Conservation (phyloP, 768 basidiomycete species). For the Naganishia vaughanmartiniae region DNA sequence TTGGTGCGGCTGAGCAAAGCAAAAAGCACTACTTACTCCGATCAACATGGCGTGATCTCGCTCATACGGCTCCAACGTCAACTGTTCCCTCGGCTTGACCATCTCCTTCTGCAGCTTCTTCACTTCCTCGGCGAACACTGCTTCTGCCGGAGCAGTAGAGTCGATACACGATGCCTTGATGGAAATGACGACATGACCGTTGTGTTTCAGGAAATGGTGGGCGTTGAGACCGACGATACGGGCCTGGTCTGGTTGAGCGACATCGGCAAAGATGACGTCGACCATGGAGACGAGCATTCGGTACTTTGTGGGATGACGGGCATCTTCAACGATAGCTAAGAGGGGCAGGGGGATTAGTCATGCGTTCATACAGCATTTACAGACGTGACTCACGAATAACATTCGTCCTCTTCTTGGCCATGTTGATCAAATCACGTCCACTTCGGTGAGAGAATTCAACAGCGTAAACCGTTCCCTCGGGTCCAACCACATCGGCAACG, state of each 20-base stretch:
- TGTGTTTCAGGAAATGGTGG: slow-evolving; percentile 90
- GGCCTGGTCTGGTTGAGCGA: slow-evolving; percentile 97
- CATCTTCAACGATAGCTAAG: slow-evolving; percentile 84
- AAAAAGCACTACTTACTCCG: slow-evolving; percentile 19
- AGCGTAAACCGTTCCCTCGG: slow-evolving; percentile 94
- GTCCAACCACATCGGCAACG: slow-evolving; percentile 97
- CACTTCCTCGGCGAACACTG: slow-evolving; percentile 84
- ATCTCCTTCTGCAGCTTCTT: slow-evolving; percentile 70
- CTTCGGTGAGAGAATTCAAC: slow-evolving; percentile 97
- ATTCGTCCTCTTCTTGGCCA: slow-evolving; percentile 99
- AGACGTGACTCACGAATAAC: slow-evolving; percentile 63
- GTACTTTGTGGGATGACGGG: slow-evolving; percentile 92
- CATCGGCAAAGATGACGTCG: slow-evolving; percentile 96
- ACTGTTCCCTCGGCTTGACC: slow-evolving; percentile 76
- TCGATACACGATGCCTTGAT: slow-evolving; percentile 99
- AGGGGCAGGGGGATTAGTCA: slow-evolving; percentile 28
- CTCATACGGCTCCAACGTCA: slow-evolving; percentile 62
- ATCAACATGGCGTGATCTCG: slow-evolving; percentile 45
- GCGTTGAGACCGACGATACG: slow-evolving; percentile 93
- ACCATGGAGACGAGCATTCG: slow-evolving; percentile 93
- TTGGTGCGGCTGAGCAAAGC: background rate
- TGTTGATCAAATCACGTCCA: slow-evolving; percentile 94
- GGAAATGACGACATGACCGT: slow-evolving; percentile 87
- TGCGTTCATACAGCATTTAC: too few relatives aligned
- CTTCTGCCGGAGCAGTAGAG: slow-evolving; percentile 85